Evolutionary conservation across 352 stramenopile genomes (phyloP).

Genomic region (Phytophthora constricta): DNA sequence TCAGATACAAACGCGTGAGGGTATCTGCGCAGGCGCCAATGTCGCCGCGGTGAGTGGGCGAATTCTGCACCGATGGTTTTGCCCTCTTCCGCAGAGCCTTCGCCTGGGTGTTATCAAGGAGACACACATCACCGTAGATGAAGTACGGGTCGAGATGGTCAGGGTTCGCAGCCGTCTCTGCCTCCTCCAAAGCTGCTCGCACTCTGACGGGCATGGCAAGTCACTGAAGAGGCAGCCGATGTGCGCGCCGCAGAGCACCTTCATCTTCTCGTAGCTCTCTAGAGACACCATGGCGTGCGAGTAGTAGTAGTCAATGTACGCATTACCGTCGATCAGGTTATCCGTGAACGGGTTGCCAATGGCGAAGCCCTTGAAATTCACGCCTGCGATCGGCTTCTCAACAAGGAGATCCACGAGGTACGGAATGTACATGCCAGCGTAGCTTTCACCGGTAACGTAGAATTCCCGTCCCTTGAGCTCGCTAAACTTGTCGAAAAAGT

Average conservation of each 20-base stretch:
- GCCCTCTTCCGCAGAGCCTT: conserved; percentile 51
- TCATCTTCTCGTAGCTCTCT: conserved; percentile 75
- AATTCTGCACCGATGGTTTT: conserved; percentile 37
- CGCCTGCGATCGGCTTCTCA: conserved; percentile 57
- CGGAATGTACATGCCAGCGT: conserved; percentile 92
- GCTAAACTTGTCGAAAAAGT: conserved; percentile 76
- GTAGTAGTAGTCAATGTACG: conserved; percentile 89
- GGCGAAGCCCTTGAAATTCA: conserved; percentile 79
- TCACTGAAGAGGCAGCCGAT: conserved; percentile 71
- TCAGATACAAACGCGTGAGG: conserved; percentile 75
- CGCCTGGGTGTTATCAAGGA: conserved; percentile 65
- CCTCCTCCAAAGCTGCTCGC: conserved; percentile 59
- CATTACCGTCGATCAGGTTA: conserved; percentile 62
- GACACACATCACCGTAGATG: conserved; percentile 85
- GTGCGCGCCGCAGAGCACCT: conserved; percentile 54
- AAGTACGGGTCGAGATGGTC: conserved; percentile 78
- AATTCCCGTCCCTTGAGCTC: conserved; percentile 78
- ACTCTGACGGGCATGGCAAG: conserved; percentile 46
- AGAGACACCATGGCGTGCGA: conserved; percentile 85
- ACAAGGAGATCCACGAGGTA: conserved; percentile 84
- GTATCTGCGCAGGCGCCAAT: conserved; percentile 71
- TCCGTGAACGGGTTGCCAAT: conserved; percentile 83
- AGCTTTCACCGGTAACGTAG: conserved; percentile 87
- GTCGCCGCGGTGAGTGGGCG: conserved; percentile 48
- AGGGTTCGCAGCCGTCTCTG: conserved; percentile 46